Evolutionary conservation across 306 rosid species (phyloP).

Genomic region (Vigna radiata): DNA sequence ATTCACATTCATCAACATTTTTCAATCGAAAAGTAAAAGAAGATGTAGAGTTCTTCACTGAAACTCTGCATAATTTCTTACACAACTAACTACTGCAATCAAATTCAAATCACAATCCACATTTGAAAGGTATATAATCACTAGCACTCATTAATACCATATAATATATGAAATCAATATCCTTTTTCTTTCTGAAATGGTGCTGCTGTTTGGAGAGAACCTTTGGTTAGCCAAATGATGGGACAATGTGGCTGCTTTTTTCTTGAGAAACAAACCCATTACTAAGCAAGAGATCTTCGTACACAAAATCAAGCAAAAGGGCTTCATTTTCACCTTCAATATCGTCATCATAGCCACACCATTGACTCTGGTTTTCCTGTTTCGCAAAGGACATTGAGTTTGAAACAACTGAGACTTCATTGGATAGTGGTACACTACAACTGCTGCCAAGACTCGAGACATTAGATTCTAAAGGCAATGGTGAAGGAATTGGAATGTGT

Average conservation of each 20-base stretch:
- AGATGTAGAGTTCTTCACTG: too few relatives aligned
- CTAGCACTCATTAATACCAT: not conserved
- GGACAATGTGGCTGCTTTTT: constrained; percentile 2
- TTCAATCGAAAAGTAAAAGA: too few relatives aligned
- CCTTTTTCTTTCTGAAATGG: not conserved
- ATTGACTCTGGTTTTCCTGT: constrained; percentile 13
- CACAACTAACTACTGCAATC: too few relatives aligned
- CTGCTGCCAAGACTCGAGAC: constrained; percentile 28
- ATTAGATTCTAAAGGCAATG: constrained; percentile 21
- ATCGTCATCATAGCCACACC: constrained; percentile 28
- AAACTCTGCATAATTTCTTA: too few relatives aligned
- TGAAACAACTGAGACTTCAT: constrained; percentile 14
- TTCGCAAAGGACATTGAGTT: constrained; percentile 24
- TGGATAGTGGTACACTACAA: not conserved
- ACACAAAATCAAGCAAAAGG: constrained; percentile 33
- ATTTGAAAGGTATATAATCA: too few relatives aligned
- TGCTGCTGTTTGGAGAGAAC: not conserved
- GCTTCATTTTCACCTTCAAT: constrained; percentile 28
- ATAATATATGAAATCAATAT: too few relatives aligned
- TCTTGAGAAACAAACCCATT: constrained; percentile 45
- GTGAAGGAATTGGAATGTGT: constrained; percentile 3
- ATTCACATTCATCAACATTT: constrained; percentile 39
- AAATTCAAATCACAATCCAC: too few relatives aligned
- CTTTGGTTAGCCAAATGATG: constrained; percentile 24
- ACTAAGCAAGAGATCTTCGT: constrained; percentile 35